Base-by-base conservation (phyloP, 768 basidiomycete genomes). In the Cystobasidium onofrii region DNA sequence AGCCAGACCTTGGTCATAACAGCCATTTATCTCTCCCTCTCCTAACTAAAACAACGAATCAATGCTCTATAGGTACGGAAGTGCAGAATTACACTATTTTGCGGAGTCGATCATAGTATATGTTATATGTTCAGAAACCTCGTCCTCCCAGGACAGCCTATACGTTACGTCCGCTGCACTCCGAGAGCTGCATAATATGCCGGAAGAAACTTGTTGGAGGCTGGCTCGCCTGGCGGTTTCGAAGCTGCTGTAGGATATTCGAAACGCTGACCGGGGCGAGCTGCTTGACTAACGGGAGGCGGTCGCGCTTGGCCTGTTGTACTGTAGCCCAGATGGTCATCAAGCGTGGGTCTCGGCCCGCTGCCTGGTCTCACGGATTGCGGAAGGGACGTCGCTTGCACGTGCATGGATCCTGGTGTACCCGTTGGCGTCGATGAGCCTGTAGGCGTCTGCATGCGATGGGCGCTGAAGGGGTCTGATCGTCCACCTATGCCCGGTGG, bases 241-340 rank as follows among this genome's bases (percentile, higher is more conserved):
- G 57, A 29, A 13, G 7, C 25, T 29, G 29, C 57, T 13, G 27
- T 29, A 12, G 57, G 25, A 29, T 60, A 60, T 12, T 60, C 57
- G 57, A 29, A 60, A 1, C 57, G 23, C 20, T 60, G 57, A 15
- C 33, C 29, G 10, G 57, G 33, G 20, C 57, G 57, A 27, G 57
- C 25, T 17, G 57, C 29, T 60, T 60, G 57, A 29, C 20, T 12
- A 4, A 29, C 23, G 6, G 25, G 20, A 29, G 29, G 15, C 33
- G 27, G 23, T 34, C 27, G 27, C 57, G 12, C 57, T 13, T 60
- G 57, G 15, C 57, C 57, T 6, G 57, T 60, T 20, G 57, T 60
- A 29, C 57, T 46, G n/a, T 64, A 46, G 25, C 63, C 69, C 7
- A 71, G 54, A 44, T 71, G 69, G 39, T 71, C 69, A 36, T 71